Evolutionary conservation across 2,329 filamentous ascomycete species (phyloP).

Genomic region (Catunica adiposa): DNA sequence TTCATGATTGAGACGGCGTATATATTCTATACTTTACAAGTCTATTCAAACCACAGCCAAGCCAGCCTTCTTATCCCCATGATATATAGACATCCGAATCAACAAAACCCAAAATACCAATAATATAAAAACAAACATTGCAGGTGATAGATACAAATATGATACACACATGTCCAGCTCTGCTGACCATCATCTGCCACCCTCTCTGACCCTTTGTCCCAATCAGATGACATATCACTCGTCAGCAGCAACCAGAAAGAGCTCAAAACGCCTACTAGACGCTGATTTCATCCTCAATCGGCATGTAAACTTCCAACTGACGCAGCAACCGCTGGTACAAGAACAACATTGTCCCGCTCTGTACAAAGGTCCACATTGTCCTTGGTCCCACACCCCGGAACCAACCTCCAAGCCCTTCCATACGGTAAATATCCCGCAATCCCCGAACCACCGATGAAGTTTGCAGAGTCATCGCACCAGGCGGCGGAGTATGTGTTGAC

Average conservation of each 20-base stretch:
- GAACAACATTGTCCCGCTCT: conserved; percentile 92
- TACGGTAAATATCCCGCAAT: conserved; percentile 71
- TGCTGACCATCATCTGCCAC: neutral
- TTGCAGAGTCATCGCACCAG: conserved; percentile 64
- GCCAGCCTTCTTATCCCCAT: neutral
- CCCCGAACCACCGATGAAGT: conserved; percentile 82
- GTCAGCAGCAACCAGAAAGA: conserved; percentile 15
- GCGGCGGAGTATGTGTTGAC: conserved; percentile 63
- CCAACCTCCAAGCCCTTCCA: conserved; percentile 76
- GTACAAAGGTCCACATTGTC: conserved; percentile 91
- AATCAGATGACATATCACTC: neutral
- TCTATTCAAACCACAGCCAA: neutral
- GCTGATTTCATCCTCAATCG: conserved; percentile 19
- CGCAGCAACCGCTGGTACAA: conserved; percentile 79
- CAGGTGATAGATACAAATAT: conserved; percentile 13
- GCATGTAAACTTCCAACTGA: conserved; percentile 44
- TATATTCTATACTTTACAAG: conserved; percentile 1
- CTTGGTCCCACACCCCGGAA: conserved; percentile 89
- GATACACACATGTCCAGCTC: conserved; percentile 14
- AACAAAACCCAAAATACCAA: conserved; percentile 5
- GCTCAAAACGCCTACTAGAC: conserved; percentile 8
- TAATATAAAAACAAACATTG: conserved; percentile 5
- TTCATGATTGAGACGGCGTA: no score
- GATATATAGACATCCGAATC: neutral
- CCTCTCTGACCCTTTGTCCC: neutral